Base-by-base conservation (phyloP, 2,329 filamentous ascomycete genomes). In the Daldinia sp. region DNA sequence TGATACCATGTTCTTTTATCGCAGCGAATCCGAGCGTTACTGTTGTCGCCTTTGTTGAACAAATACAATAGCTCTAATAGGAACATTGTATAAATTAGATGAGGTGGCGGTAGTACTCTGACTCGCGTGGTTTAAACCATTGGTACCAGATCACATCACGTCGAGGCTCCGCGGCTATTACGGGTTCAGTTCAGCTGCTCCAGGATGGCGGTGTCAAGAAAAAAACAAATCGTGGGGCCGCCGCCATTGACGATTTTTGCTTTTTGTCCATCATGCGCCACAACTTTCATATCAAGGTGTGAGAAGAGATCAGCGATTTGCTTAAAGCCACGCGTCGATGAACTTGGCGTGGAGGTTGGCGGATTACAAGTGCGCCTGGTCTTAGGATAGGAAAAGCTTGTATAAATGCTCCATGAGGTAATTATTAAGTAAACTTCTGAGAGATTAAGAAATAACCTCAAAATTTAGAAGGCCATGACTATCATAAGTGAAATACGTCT, bases 301-400 rank as follows among this genome's bases (percentile, higher is more conserved):
- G 50, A 53, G 50, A 53, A 41, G 26, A 56, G 18, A 56, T 10
- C 6, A 44, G 20, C n/a, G 41, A 15, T 15, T 20, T 48, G 10
- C 33, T 10, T 35, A 35, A 6, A 56, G 51, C 58, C 46, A 58
- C 58, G 63, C 55, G 59, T 63, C 44, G 58, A 30, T 26, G 41
- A 67, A 62, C 67, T 69, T 67, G 63, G 63, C 64, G 61, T 41
- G 50, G 56, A 53, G 51, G 23, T 46, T 60, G 50, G 44, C 12
- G 42, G 46, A 54, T n/a, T 9, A 30, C 23, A 48, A 6, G 6
- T 48, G 26, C 44, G 44, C 20, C 20, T 50, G 9, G 6, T 15
- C 18, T 13, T 50, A 13, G 13, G 5, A 28, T 42, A 42, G n/a
- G 3, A 18, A 18, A 42, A 13, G 9, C 39, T 42, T 42, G 33